Base-by-base conservation (phyloP, 768 basidiomycete genomes). In the Cubamyces lactineus region DNA sequence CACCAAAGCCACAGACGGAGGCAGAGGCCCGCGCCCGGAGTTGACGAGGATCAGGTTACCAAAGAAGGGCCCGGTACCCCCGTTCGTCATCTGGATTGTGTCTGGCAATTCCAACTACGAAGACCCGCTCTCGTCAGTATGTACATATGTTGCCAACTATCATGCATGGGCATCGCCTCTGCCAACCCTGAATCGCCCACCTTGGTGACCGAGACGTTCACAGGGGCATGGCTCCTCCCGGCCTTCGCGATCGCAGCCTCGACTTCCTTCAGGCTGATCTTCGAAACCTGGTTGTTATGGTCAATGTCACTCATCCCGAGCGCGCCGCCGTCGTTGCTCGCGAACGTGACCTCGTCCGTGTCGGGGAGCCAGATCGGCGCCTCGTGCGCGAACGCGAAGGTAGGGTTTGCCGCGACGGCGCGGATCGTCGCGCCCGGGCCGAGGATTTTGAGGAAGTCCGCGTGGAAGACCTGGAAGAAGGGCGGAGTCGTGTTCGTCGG, bases 371-470 rank as follows among this genome's bases (percentile, higher is more conserved):
- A 91, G 1, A 92, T 77, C 0, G 89, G 88, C 2, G 88, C 91
- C 74, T 94, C 92, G 69, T 93, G 91, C 17, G 89, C 90, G 63
- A 91, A 85, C 2, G 86, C 86, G 71, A 86, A 87, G 3, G 79
- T 82, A 3, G 81, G 79, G 60, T 85, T 84, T 8, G 82, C 80
- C 0, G 85, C 84, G 49, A 94, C 82, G 61, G 82, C 71, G 3
- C 81, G 79, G 51, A 92, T 80, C 0, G 81, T 80, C 6, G 90
- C 84, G 24, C 76, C 74, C 4, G 72, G 63, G 1, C 89, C 91
- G 0, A 91, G 80, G 57, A 91, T 76, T 7, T 71, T 58, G 46
- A 87, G 74, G 73, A 92, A 91, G n/a, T 73, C 72, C 3, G 73
- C 70, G 66, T 85, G 78, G 68, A 80, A 82, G 26, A 81, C 71